phyloP scores from a whole-genome alignment of 2,329 filamentous ascomycete species.

The Zasmidium angulare region DNA sequence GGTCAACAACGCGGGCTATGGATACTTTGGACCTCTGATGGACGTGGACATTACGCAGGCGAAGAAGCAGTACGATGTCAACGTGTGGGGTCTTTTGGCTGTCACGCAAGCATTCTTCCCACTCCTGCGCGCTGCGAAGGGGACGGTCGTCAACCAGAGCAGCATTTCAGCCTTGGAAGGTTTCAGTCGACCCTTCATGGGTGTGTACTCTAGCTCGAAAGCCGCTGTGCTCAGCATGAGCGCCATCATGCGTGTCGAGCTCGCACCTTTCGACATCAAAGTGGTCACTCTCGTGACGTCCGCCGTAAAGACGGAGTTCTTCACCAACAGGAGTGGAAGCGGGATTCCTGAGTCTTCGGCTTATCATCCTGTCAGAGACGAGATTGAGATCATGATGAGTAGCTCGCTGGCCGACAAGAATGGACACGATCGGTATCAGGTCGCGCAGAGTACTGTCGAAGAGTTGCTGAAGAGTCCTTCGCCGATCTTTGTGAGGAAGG shows the following conservation, averaged over 20 bases:
- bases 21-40: constrained; percentile 28
- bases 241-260: constrained; percentile 29
- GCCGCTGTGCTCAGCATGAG: constrained; percentile 25
- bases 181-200: constrained; percentile 28
- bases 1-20: constrained; percentile 49
- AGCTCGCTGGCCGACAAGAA: constrained; percentile 2
- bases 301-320: constrained; percentile 15
- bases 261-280: constrained; percentile 32
- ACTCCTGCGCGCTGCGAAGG: constrained; percentile 40
- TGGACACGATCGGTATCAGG: constrained; percentile 13
- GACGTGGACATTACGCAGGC: constrained; percentile 40
- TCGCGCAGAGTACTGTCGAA: constrained; percentile 15
- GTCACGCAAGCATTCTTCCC: constrained; percentile 49
- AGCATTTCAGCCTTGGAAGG: constrained; percentile 30
- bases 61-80: constrained; percentile 52
- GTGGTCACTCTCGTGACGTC: constrained; percentile 23
- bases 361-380: constrained; percentile 50
- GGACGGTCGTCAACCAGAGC: constrained; percentile 40
- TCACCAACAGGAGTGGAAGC: constrained; percentile 34
- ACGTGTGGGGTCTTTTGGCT: constrained; percentile 46
- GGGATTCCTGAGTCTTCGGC: constrained; percentile 46
- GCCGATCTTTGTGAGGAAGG: constrained; percentile 12
- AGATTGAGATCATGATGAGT: constrained; percentile 25
- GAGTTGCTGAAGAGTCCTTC: constrained; percentile 11
- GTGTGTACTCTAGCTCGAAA: constrained; percentile 37